phyloP scores from a whole-genome alignment of 257 asterid species.

The Prunella vulgaris region DNA sequence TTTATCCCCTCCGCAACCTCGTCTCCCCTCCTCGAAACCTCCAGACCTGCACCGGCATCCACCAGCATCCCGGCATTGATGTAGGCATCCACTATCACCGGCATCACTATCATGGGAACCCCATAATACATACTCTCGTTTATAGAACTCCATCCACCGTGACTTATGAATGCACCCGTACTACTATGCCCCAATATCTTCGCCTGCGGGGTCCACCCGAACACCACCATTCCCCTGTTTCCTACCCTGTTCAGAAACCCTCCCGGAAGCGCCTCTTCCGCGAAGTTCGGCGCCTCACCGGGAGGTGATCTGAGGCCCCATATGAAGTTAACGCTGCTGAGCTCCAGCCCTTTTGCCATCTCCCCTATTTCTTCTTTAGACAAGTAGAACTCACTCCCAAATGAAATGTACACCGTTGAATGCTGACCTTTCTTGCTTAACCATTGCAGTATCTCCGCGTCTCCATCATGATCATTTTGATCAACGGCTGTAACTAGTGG shows the following conservation, averaged over 20 bases:
- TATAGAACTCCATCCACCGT: neutral
- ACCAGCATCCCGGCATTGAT: neutral
- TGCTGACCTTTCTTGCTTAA: neutral
- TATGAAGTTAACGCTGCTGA: conserved; percentile 22
- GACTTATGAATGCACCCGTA: neutral
- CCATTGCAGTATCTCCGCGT: neutral
- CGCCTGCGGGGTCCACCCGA: neutral
- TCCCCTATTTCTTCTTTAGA: neutral
- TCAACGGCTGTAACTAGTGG: neutral
- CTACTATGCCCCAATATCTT: neutral
- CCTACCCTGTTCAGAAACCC: conserved; percentile 29
- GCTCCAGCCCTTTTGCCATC: neutral
- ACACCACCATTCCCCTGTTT: conserved; percentile 18
- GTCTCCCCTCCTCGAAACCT: neutral
- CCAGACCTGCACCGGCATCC: neutral
- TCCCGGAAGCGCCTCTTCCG: conserved; percentile 16
- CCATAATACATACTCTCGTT: neutral
- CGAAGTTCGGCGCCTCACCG: neutral
- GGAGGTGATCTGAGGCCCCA: conserved; percentile 30
- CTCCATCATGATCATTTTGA: neutral
- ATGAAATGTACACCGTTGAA: neutral
- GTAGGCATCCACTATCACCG: neutral
- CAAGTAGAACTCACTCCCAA: neutral
- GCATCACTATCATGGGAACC: neutral
- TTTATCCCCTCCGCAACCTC: neutral